Evolutionary conservation across 805 yeast species (phyloP), one percentile per base, ranked within the genome.

Genomic region (Lipomyces yamadae): DNA sequence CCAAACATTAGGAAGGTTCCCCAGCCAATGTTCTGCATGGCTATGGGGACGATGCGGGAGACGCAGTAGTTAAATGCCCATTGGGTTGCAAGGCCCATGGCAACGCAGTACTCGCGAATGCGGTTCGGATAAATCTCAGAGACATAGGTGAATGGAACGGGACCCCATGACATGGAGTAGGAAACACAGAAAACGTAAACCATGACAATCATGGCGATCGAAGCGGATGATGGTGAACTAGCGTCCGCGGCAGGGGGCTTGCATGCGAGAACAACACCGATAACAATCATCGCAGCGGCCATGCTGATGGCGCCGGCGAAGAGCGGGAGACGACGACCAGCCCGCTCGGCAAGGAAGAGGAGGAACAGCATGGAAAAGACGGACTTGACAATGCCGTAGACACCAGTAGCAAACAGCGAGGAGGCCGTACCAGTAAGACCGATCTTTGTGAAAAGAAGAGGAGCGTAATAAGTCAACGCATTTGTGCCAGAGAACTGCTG

Each of bases 401-500:
- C 59, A 57, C 73, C 73, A 30, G 72, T 64, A 5, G 72, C 73
- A 39, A 70, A 62, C 5, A 67, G 59, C 24, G 64, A 59, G 4
- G 70, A 57, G 11, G 65, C 56, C 2, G 63, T 81, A 67, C 84
- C 85, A 3, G 79, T 73, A 61, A 85, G 78, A 39, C 85, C 86
- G 69, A 84, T 79, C 6, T 82, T 76, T 55, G 79, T 74, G 70
- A 82, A 82, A 54, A 82, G 77, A 0, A 80, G 74, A 8, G 83
- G 83, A 15, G 84, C 80, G 68, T 81, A 82, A 73, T 83, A 82
- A 24, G 81, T 81, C 60, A 82, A 76, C 37, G 85, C 84, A 71
- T 81, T 81, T 66, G 82, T 81, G 42, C 85, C 85, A 29, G 78
- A 73, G 59, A 76, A 63, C 68, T 76, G 79, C 56, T 68, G 70